A percentile compares a stretch with the other conserved stretches of the same genome.
phyloP scores from a whole-genome alignment of 805 yeast species.

The Yarrowia keelungensis region DNA sequence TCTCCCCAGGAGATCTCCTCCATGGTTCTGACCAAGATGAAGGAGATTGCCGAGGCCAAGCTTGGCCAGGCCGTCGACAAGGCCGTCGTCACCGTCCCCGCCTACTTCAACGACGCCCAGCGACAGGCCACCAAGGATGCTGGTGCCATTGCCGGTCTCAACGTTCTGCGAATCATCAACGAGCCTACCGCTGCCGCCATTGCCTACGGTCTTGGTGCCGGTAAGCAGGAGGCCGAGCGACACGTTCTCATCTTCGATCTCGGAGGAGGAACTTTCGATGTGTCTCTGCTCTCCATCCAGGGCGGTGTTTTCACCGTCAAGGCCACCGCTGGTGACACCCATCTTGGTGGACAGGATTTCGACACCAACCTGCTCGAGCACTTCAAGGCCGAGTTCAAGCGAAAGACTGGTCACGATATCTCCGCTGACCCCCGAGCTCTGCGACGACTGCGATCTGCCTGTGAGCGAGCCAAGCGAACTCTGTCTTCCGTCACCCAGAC shows the following conservation, averaged over 20 bases:
- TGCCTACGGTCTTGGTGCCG: conserved; percentile 96
- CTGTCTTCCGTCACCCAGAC: conserved; percentile 96
- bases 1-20: conserved; percentile 95
- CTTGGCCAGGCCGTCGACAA: conserved; percentile 79
- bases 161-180: conserved; percentile 83
- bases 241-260: conserved; percentile 90
- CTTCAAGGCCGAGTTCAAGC: conserved; percentile 93
- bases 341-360: conserved; percentile 99
- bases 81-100: conserved; percentile 88
- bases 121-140: conserved; percentile 92
- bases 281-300: conserved; percentile 85
- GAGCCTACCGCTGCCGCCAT: conserved; percentile 97
- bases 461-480: conserved; percentile 99
- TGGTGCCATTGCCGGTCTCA: conserved; percentile 84
- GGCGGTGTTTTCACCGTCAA: conserved; percentile 97
- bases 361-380: conserved; percentile 93
- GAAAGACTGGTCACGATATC: conserved; percentile 92
- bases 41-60: conserved; percentile 82
- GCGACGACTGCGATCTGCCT: conserved; percentile 98
- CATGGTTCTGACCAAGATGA: conserved; percentile 90
- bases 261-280: conserved; percentile 99
- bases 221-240: conserved; percentile 80
- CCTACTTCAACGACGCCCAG: conserved; percentile 87
- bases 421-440: conserved; percentile 92
- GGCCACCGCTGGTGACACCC: conserved; percentile 99